phyloP scores from a whole-genome alignment of 2,329 filamentous ascomycete genomes.

The Sporothrix pseudoabietina region DNA sequence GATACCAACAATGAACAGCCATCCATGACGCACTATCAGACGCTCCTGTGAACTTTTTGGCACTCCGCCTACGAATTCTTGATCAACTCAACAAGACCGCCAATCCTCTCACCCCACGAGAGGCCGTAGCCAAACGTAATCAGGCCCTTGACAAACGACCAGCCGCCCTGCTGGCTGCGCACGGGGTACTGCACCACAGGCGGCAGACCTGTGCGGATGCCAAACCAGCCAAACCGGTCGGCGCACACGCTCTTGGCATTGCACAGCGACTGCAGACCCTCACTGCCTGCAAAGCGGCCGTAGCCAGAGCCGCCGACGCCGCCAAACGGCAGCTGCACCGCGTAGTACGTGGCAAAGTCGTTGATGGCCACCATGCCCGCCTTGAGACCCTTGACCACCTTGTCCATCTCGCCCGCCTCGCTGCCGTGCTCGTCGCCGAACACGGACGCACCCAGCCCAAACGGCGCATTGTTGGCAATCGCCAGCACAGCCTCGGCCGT shows the following conservation, averaged over 20 bases:
- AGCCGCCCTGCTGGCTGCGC: conserved; percentile 61
- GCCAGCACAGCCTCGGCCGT: conserved; percentile 64
- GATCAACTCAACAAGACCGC: conserved; percentile 32
- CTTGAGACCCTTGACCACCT: conserved; percentile 68
- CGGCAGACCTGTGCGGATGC: conserved; percentile 76
- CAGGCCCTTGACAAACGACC: conserved; percentile 64
- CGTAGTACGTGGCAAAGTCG: conserved; percentile 92
- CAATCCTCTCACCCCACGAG: conserved; percentile 26
- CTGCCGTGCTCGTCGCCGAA: conserved; percentile 68
- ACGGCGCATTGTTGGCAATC: conserved; percentile 81
- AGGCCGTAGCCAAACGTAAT: conserved; percentile 63
- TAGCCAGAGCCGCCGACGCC: conserved; percentile 89
- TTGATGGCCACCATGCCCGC: conserved; percentile 94
- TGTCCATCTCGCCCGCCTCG: conserved; percentile 54
- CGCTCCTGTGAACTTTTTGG: neutral
- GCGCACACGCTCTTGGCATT: conserved; percentile 85
- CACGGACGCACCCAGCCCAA: conserved; percentile 85
- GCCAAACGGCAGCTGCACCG: conserved; percentile 91
- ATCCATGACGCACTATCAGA: neutral
- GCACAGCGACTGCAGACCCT: conserved; percentile 81
- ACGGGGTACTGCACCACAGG: conserved; percentile 81
- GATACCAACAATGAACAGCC: conserved; percentile 21
- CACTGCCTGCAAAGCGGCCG: conserved; percentile 87
- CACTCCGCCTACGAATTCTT: conserved; percentile 29
- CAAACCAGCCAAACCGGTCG: conserved; percentile 66